A percentile compares a stretch with the other conserved stretches of the same genome.
Evolutionary conservation across 225 moss, liverwort and hornwort species (phyloP).

Genomic region (Thuidium tamariscinum): DNA sequence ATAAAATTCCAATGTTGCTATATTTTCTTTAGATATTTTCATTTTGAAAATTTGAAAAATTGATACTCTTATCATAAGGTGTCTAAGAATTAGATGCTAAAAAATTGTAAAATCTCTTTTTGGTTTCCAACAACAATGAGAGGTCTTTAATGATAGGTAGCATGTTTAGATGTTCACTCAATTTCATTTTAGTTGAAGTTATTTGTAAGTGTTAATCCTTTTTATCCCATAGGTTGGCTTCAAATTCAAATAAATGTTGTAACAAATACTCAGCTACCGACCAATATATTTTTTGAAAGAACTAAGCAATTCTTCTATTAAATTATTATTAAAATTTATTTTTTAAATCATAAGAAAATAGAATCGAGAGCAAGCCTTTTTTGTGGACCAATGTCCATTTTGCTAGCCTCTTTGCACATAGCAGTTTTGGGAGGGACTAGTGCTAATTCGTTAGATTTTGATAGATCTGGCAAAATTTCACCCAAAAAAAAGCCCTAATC

Average conservation of each 20-base stretch:
- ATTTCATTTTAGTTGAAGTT: rapidly evolving
- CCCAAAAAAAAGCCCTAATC: too few species aligned
- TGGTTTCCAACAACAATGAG: not conserved
- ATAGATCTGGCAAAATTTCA: too few species aligned
- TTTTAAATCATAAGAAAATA: too few species aligned
- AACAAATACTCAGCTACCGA: not conserved
- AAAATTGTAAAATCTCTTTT: not conserved
- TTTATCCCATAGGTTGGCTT: not conserved
- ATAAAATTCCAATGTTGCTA: not conserved
- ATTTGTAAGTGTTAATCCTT: too few species aligned
- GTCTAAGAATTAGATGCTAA: not conserved
- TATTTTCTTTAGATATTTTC: not conserved
- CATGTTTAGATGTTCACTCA: not conserved
- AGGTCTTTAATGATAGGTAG: not conserved
- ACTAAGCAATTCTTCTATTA: not conserved
- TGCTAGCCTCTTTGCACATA: too few species aligned
- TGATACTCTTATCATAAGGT: not conserved
- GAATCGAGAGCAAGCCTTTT: too few species aligned
- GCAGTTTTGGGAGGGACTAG: too few species aligned
- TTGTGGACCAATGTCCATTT: too few species aligned
- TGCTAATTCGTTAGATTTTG: too few species aligned
- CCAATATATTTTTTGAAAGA: too few species aligned
- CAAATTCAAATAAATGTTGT: too few species aligned
- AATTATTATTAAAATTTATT: too few species aligned
- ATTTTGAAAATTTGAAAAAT: not conserved